phyloP scores from a whole-genome alignment of 148 eudicot genomes.

The Suaeda aralocaspica region DNA sequence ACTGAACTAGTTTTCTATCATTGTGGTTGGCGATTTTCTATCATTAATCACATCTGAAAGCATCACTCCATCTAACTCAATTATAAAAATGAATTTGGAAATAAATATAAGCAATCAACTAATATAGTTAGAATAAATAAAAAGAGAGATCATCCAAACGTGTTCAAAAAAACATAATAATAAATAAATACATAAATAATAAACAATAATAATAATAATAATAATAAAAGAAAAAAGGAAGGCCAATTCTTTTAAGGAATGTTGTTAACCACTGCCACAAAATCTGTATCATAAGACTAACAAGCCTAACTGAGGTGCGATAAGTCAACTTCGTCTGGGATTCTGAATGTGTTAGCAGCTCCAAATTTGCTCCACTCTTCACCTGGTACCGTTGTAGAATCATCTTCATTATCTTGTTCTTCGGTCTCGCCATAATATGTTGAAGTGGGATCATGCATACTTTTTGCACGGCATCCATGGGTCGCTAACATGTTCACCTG shows the following conservation, averaged over 20 bases:
- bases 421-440: constrained; percentile 22
- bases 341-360: constrained; percentile 77
- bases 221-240: too few relatives aligned
- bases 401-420: constrained; percentile 51
- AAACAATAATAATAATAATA: too few relatives aligned
- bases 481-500: constrained; percentile 93
- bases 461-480: constrained; percentile 46
- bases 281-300: not conserved
- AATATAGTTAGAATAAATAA: not conserved
- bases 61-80: not conserved
- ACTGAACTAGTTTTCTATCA: too few relatives aligned
- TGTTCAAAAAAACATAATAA: too few relatives aligned
- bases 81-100: not conserved
- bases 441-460: constrained; percentile 43
- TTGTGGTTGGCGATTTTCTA: too few relatives aligned
- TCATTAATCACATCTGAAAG: too few relatives aligned
- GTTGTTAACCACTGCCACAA: not conserved
- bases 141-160: not conserved
- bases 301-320: constrained; percentile 55
- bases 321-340: constrained; percentile 75
- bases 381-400: constrained; percentile 35
- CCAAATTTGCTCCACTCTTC: constrained; percentile 86
- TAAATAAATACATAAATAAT: too few relatives aligned
- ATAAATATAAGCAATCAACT: not conserved
- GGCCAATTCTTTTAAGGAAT: not conserved